phyloP scores from a whole-genome alignment of 345 rosid genomes.

The Syzygium oleosum region DNA sequence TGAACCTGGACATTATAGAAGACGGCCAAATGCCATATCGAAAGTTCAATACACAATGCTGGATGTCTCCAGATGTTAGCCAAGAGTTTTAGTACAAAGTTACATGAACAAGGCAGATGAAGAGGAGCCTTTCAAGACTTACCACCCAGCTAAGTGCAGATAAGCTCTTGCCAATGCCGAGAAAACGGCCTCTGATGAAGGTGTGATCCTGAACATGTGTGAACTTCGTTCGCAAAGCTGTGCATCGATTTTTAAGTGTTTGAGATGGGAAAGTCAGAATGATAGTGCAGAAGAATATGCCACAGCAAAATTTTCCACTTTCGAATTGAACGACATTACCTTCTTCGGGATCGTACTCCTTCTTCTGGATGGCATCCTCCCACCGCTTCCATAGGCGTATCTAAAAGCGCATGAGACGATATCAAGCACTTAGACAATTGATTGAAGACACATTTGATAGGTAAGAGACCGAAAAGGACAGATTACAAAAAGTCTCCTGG shows the following conservation, averaged over 20 bases:
- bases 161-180: slow-evolving; percentile 55
- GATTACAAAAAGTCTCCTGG: neutral
- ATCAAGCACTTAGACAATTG: neutral
- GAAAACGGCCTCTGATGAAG: slow-evolving; percentile 58
- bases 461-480: neutral
- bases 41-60: neutral
- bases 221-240: slow-evolving; percentile 30
- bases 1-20: neutral
- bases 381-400: slow-evolving; percentile 73
- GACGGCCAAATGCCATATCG: neutral
- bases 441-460: neutral
- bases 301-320: neutral
- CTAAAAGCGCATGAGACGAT: slow-evolving; percentile 9
- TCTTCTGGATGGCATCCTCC: slow-evolving; percentile 48
- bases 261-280: neutral
- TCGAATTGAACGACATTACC: slow-evolving; percentile 15
- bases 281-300: neutral
- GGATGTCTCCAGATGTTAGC: neutral
- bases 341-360: slow-evolving; percentile 28
- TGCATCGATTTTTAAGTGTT: neutral
- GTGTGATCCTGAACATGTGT: slow-evolving; percentile 62
- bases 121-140: slow-evolving; percentile 9
- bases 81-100: neutral
- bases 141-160: slow-evolving; percentile 62
- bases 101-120: neutral